Evolutionary conservation across 192 early-diverging fungal genomes (phyloP).

Genomic region (Gaertneriomyces semiglobifer): DNA sequence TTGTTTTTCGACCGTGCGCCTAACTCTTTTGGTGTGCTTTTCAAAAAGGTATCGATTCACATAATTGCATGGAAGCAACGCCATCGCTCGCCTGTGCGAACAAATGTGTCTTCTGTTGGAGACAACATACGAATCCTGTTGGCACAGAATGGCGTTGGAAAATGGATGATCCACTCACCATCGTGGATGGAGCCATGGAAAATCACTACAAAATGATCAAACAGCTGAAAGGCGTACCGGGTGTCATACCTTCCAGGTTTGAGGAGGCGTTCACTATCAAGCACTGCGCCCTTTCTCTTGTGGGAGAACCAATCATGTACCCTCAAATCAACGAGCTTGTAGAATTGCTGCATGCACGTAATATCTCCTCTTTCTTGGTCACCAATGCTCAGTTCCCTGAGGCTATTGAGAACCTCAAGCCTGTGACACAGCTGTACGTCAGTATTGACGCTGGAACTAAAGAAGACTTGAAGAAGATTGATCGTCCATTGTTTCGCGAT

Average conservation of each 20-base stretch:
- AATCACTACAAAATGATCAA: conserved; percentile 75
- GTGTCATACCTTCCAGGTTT: conserved; percentile 69
- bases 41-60: conserved; percentile 48
- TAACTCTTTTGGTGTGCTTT: neutral
- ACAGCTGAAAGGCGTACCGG: conserved; percentile 71
- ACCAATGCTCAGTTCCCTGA: conserved; percentile 73
- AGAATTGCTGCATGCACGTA: conserved; percentile 58
- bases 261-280: conserved; percentile 60
- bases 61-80: conserved; percentile 73
- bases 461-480: conserved; percentile 70
- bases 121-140: conserved; percentile 72
- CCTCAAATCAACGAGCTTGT: conserved; percentile 76
- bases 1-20: neutral
- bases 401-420: conserved; percentile 38
- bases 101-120: conserved; percentile 71
- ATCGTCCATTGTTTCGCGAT: conserved; percentile 70
- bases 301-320: conserved; percentile 57
- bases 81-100: conserved; percentile 74
- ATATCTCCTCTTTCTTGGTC: conserved; percentile 70
- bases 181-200: conserved; percentile 64
- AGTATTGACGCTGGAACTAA: conserved; percentile 74
- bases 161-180: conserved; percentile 62
- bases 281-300: conserved; percentile 71
- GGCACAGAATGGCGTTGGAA: conserved; percentile 70
- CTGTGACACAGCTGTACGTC: conserved; percentile 71